Base-by-base conservation (phyloP, 352 stramenopile species). In the Globisporangium nunn region DNA sequence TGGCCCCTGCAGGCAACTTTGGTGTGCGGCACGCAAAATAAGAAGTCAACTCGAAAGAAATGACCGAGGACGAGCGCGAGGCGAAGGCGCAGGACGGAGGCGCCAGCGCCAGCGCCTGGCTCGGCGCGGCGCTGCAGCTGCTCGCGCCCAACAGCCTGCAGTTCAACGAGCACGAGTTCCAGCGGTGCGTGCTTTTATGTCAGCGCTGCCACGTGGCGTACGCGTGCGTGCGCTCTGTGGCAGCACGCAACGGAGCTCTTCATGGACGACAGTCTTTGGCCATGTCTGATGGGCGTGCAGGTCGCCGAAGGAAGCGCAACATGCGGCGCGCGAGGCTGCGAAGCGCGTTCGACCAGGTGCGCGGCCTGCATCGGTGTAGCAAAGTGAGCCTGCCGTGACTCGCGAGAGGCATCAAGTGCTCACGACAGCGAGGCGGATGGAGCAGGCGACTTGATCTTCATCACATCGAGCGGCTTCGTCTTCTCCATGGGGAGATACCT, bases 361-460 rank as follows among this genome's bases (percentile, higher is more conserved):
- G 53, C 7, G 10, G 2, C 1, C 10, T 14, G 8, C 35, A 41
- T 4, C 14, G 14, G 7, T 7, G 23, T 23, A 23, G 23, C 23
- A 23, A 23, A 23, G 23, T 23, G 23, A 23, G 23, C 23, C 23
- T 12, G 6, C 18, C 12, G 17, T 10, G 30, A 11, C 15, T 47
- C 15, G 15, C 23, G 23, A 23, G 23, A 23, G 23, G 23, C 23
- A 23, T 23, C 23, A 23, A 23, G 23, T 3, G 43, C 17, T 48
- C 43, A 48, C 17, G n/a, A 12, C 35, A 15, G 35, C 35, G 35
- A 41, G 18, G n/a, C 14, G 17, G 43, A 15, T 23, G 41, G 43
- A 39, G 7, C n/a, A 90, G 81, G 81, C 43, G 81, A 91, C 58
- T 44, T 91, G 47, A 87, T 91, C 52, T 91, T 91, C 58, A 91